phyloP scores from a whole-genome alignment of 352 stramenopile genomes.

The Phytophthora quininea region DNA sequence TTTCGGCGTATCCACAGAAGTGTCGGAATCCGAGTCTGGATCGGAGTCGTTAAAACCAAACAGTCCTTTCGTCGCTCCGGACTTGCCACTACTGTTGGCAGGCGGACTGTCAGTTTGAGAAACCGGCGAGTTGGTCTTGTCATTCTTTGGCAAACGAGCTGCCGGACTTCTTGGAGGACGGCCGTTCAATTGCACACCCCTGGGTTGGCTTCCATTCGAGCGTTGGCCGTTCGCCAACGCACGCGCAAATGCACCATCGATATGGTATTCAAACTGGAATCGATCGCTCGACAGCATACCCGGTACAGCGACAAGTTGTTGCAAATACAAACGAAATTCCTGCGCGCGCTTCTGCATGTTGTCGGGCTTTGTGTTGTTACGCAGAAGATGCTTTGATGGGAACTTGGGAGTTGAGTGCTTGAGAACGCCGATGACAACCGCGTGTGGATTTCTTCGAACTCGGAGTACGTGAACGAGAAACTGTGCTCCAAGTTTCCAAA shows the following conservation, averaged over 20 bases:
- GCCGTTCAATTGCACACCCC: constrained; percentile 18
- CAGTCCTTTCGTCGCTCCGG: constrained; percentile 42
- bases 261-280: constrained; percentile 72
- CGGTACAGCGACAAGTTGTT: constrained; percentile 59
- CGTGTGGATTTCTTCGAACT: constrained; percentile 78
- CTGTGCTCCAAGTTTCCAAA: constrained; percentile 56
- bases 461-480: constrained; percentile 70
- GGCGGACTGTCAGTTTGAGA: constrained; percentile 24
- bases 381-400: constrained; percentile 74
- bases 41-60: constrained; percentile 67
- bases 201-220: constrained; percentile 12
- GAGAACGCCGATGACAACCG: constrained; percentile 43
- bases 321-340: constrained; percentile 78
- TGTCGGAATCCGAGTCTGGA: constrained; percentile 57
- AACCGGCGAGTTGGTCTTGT: constrained; percentile 12
- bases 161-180: constrained; percentile 34
- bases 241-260: constrained; percentile 52
- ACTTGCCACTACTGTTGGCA: constrained; percentile 15
- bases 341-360: constrained; percentile 88
- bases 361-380: constrained; percentile 83
- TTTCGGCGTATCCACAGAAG: constrained; percentile 36
- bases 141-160: constrained; percentile 20
- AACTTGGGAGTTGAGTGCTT: constrained; percentile 65
- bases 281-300: constrained; percentile 58
- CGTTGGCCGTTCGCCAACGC: constrained; percentile 30